A percentile compares a stretch with the other conserved stretches of the same genome.
Conservation (phyloP, 495 filamentous ascomycete species). For the Penicillium mononematosum region DNA sequence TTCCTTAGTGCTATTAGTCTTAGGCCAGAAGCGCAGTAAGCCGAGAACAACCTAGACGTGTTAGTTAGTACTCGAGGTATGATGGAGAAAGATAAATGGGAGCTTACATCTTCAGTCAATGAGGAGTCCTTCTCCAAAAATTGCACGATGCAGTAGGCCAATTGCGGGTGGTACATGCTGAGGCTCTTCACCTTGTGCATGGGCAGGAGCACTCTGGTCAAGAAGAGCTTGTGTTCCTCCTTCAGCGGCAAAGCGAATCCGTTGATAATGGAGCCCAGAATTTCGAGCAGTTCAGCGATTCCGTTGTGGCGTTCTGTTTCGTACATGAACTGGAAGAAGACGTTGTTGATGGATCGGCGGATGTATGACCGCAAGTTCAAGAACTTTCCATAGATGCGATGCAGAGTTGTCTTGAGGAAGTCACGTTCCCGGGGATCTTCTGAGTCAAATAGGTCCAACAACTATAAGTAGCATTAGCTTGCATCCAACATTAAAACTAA, state of each 20-base stretch:
- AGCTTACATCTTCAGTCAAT: constrained; percentile 86
- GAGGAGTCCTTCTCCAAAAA: constrained; percentile 98
- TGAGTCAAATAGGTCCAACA: constrained; percentile 98
- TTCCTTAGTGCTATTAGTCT: constrained; percentile 98
- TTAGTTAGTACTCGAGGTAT: constrained; percentile 9
- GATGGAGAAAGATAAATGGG: not conserved
- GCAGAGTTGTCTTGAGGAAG: constrained; percentile 96
- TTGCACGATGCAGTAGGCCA: constrained; percentile 99
- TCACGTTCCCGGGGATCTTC: constrained; percentile 97
- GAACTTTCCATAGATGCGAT: constrained; percentile 99
- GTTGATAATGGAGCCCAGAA: constrained; percentile 98
- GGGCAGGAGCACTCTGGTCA: constrained; percentile 89
- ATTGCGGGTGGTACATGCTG: constrained; percentile 99
- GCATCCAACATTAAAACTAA: not conserved
- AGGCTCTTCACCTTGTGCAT: constrained; percentile 98
- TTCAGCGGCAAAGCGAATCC: constrained; percentile 96
- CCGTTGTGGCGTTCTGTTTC: constrained; percentile 99
- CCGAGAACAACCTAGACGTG: constrained; percentile 79
- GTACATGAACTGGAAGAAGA: constrained; percentile 99
- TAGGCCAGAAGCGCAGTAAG: constrained; percentile 95
- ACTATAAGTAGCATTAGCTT: constrained; percentile 37
- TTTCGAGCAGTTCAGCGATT: constrained; percentile 94
- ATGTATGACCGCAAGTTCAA: constrained; percentile 97
- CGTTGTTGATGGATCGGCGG: constrained; percentile 97
- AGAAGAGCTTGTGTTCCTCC: constrained; percentile 98